phyloP scores from a whole-genome alignment of 2,329 filamentous ascomycete species.

The Penicillium expansum region DNA sequence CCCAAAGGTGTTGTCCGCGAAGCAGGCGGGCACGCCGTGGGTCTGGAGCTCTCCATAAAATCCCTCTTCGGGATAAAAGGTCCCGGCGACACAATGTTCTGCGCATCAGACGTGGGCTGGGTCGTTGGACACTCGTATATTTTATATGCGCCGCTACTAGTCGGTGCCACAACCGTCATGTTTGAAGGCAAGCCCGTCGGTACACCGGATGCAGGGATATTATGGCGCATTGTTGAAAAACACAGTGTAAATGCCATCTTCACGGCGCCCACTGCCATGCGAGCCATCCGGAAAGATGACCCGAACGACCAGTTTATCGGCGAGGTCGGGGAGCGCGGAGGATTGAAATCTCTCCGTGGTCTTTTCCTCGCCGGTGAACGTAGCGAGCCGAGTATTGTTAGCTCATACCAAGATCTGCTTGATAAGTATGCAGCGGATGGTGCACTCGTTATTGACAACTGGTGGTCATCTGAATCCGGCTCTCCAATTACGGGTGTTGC shows the following conservation, averaged over 20 bases:
- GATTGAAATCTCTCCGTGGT: slow-evolving; percentile 67
- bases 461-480: slow-evolving; percentile 71
- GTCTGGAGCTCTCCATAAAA: slow-evolving; percentile 74
- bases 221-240: slow-evolving; percentile 83
- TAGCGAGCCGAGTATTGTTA: slow-evolving; percentile 81
- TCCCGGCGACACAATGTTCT: slow-evolving; percentile 78
- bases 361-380: slow-evolving; percentile 87
- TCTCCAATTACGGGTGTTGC: slow-evolving; percentile 67
- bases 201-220: slow-evolving; percentile 80
- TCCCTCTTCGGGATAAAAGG: slow-evolving; percentile 81
- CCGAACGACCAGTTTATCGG: slow-evolving; percentile 67
- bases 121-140: slow-evolving; percentile 86
- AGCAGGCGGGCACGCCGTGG: slow-evolving; percentile 83
- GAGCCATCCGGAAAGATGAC: slow-evolving; percentile 84
- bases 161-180: slow-evolving; percentile 79
- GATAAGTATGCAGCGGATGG: slow-evolving; percentile 61
- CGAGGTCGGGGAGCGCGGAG: slow-evolving; percentile 63
- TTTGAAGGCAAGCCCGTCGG: slow-evolving; percentile 95
- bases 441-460: slow-evolving; percentile 66
- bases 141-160: slow-evolving; percentile 80
- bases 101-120: slow-evolving; percentile 87
- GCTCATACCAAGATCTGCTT: slow-evolving; percentile 74
- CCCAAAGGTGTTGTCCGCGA: slow-evolving; percentile 83
- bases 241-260: slow-evolving; percentile 81
- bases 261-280: slow-evolving; percentile 81